Evolutionary conservation across 805 yeast species (phyloP).

Genomic region (Debaryomyces hansenii): DNA sequence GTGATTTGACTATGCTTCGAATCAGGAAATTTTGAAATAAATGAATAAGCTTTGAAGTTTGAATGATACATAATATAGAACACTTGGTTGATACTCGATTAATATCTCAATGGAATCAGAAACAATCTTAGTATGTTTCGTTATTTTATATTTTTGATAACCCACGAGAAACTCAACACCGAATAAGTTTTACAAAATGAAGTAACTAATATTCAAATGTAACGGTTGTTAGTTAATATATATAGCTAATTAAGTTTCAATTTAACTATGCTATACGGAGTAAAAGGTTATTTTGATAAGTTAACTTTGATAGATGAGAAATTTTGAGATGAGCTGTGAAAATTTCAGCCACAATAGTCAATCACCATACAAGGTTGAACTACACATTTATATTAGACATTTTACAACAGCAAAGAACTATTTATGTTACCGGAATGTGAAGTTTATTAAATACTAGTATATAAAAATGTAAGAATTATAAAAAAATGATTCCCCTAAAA

Average conservation of each 20-base stretch:
- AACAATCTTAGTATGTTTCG: background rate
- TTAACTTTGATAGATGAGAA: background rate
- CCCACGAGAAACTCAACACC: background rate
- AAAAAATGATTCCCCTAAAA: background rate
- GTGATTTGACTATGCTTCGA: slow-evolving; percentile 1
- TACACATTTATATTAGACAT: no score
- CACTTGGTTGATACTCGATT: background rate
- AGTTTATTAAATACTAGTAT: background rate
- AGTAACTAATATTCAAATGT: no score
- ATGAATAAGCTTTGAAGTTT: background rate
- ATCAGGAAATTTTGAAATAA: slow-evolving; percentile 2
- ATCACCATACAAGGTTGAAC: background rate
- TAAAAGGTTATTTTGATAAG: no score
- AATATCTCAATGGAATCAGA: background rate
- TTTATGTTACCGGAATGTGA: background rate
- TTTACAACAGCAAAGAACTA: background rate
- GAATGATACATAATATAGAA: slow-evolving; percentile 1
- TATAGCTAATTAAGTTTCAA: no score
- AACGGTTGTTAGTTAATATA: no score
- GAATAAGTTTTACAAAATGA: no score
- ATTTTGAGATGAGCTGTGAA: background rate
- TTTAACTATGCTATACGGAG: no score
- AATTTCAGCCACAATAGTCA: background rate
- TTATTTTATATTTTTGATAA: background rate
- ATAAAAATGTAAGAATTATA: background rate